Conservation (phyloP, 805 yeast genomes). For the Candida xiaguanensis region DNA sequence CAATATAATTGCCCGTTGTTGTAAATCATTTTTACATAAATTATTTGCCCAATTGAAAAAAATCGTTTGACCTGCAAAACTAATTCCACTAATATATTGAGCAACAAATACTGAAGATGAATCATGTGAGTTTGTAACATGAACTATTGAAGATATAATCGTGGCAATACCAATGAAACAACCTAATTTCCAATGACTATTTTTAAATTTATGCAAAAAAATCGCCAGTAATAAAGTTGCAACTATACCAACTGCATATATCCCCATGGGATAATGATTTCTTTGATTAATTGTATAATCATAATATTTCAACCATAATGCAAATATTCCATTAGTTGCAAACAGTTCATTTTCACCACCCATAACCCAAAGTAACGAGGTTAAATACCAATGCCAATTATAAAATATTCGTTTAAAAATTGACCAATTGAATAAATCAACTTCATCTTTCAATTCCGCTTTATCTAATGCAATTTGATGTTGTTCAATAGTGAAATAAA, state of each 20-base stretch:
- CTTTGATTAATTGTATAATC: conserved; percentile 25
- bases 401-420: conserved; percentile 41
- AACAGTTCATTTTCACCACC: conserved; percentile 38
- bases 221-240: conserved; percentile 26
- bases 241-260: conserved; percentile 31
- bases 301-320: conserved; percentile 28
- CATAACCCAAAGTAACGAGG: conserved; percentile 32
- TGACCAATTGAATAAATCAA: conserved; percentile 24
- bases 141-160: conserved; percentile 46
- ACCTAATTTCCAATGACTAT: conserved; percentile 49
- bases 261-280: conserved; percentile 38
- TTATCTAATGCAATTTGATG: conserved; percentile 18
- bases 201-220: conserved; percentile 25
- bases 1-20: conserved; percentile 60
- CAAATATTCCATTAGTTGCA: conserved; percentile 29
- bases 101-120: conserved; percentile 44
- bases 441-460: conserved; percentile 31
- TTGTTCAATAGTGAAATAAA: conserved; percentile 24
- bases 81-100: conserved; percentile 51
- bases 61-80: conserved; percentile 58
- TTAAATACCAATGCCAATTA: conserved; percentile 34
- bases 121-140: conserved; percentile 38
- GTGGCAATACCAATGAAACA: conserved; percentile 39
- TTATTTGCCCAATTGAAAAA: conserved; percentile 64
- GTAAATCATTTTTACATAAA: conserved; percentile 54